These are phyloP conservation scores for Fusarium tjaetaba DNA, from an alignment of 2,329 filamentous ascomycete species.

Conservation along the genomic window DNA sequence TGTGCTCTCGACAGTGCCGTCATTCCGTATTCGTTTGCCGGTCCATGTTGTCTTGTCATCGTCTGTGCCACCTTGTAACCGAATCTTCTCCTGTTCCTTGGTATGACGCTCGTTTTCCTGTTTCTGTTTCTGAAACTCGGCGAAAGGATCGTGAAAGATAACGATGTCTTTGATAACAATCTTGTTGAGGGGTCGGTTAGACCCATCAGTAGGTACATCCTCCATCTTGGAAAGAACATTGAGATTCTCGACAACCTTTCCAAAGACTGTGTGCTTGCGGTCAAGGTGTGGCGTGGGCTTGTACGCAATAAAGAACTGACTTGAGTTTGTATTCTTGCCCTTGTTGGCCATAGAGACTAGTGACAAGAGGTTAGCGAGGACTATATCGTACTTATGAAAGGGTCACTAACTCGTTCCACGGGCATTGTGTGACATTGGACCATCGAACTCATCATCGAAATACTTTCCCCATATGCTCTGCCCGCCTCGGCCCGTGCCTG, in stretches of 20 bases:
- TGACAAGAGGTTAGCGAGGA: conserved; percentile 1
- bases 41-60: conserved; percentile 96
- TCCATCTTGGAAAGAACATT: conserved; percentile 81
- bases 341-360: conserved; percentile 92
- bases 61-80: conserved; percentile 75
- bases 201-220: conserved; percentile 77
- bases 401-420: conserved; percentile 68
- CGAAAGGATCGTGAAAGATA: conserved; percentile 93
- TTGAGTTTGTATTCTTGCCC: conserved; percentile 96
- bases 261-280: conserved; percentile 97
- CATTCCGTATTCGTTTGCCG: conserved; percentile 82
- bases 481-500: conserved; percentile 91
- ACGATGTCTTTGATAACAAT: conserved; percentile 85
- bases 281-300: conserved; percentile 86
- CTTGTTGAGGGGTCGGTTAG: conserved; percentile 78
- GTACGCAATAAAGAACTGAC: conserved; percentile 95
- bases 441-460: conserved; percentile 93
- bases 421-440: conserved; percentile 82
- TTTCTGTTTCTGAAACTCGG: conserved; percentile 85
- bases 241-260: conserved; percentile 79
- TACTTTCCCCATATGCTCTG: conserved; percentile 92
- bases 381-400: neutral
- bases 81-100: conserved; percentile 69
- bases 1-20: conserved; percentile 65
- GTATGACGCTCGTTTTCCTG: conserved; percentile 69